Evolutionary conservation across 352 stramenopile species (phyloP).

Genomic region (Elongisporangium prolatum): DNA sequence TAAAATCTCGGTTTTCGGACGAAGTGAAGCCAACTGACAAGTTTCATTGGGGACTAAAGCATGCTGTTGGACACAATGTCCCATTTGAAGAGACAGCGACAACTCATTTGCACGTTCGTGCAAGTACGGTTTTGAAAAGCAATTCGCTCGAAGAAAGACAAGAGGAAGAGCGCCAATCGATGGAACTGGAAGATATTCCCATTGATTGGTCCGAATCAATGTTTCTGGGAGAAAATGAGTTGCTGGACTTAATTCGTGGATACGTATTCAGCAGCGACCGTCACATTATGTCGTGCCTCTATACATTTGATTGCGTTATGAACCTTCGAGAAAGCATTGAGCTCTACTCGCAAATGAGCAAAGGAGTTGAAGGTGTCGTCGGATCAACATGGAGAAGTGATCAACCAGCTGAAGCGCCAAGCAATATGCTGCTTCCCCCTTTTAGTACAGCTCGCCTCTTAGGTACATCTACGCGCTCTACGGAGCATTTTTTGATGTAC

Average conservation of each 20-base stretch:
- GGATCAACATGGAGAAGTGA: constrained; percentile 49
- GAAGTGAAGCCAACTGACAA: constrained; percentile 38
- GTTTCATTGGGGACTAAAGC: constrained; percentile 63
- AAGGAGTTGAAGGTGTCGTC: constrained; percentile 31
- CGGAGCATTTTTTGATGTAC: constrained; percentile 86
- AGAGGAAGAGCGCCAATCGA: constrained; percentile 25
- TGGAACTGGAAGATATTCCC: constrained; percentile 43
- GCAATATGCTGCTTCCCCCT: constrained; percentile 58
- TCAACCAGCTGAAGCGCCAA: constrained; percentile 1
- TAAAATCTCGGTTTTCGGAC: constrained; percentile 50
- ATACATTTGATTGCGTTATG: constrained; percentile 77
- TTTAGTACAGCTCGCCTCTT: constrained; percentile 82
- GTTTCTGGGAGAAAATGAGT: constrained; percentile 66
- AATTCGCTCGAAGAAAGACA: constrained; percentile 16
- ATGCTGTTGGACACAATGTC: constrained; percentile 63
- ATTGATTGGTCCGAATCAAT: constrained; percentile 27
- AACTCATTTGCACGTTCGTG: background rate
- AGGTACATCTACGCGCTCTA: constrained; percentile 52
- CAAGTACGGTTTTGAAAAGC: constrained; percentile 3
- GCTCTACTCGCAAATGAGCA: constrained; percentile 26
- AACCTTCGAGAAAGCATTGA: constrained; percentile 51
- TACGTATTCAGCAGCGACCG: constrained; percentile 77
- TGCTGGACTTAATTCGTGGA: constrained; percentile 66
- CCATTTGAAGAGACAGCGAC: constrained; percentile 39
- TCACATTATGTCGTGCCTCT: constrained; percentile 74